A percentile compares a stretch with the other conserved stretches of the same genome.
These are phyloP conservation scores for Barnettozyma populi DNA, from an alignment of 805 yeast species.

Conservation along the genomic window DNA sequence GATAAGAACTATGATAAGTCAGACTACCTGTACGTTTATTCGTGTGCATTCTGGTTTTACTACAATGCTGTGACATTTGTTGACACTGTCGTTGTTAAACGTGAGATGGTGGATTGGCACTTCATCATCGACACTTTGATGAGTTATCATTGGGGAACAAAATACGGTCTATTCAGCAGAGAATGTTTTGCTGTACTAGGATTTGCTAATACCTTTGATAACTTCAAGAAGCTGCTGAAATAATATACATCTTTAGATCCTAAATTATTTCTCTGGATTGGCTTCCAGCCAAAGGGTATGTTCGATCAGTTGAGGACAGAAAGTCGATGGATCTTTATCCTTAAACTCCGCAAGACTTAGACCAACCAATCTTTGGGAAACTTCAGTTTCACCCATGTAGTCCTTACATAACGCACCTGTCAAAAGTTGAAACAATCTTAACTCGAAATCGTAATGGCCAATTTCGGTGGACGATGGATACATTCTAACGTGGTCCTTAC, in stretches of 20 bases:
- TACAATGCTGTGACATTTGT: constrained; percentile 4
- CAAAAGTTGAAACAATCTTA: constrained; percentile 35
- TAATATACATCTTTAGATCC: neutral
- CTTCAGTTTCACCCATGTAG: constrained; percentile 21
- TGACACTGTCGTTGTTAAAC: constrained; percentile 7
- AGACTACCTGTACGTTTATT: constrained; percentile 17
- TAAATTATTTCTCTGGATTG: constrained; percentile 23
- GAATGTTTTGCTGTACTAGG: constrained; percentile 12
- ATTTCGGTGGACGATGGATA: constrained; percentile 24
- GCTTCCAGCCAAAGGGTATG: constrained; percentile 31
- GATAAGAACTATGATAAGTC: constrained; percentile 9
- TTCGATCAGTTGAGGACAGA: constrained; percentile 29
- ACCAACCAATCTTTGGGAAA: constrained; percentile 22
- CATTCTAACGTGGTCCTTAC: constrained; percentile 28
- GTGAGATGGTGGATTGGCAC: constrained; percentile 5
- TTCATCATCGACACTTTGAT: constrained; percentile 9
- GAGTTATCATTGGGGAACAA: constrained; percentile 17
- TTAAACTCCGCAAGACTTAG: constrained; percentile 26
- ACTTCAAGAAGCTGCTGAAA: constrained; percentile 8
- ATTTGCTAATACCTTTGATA: constrained; percentile 7
- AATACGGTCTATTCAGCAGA: constrained; percentile 9
- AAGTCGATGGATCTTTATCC: constrained; percentile 23
- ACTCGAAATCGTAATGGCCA: constrained; percentile 35
- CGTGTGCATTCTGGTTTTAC: constrained; percentile 15
- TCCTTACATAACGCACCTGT: constrained; percentile 32